Base-by-base conservation (phyloP, 1,139 yeast species). In the Zygosaccharomyces pseudobailii region DNA sequence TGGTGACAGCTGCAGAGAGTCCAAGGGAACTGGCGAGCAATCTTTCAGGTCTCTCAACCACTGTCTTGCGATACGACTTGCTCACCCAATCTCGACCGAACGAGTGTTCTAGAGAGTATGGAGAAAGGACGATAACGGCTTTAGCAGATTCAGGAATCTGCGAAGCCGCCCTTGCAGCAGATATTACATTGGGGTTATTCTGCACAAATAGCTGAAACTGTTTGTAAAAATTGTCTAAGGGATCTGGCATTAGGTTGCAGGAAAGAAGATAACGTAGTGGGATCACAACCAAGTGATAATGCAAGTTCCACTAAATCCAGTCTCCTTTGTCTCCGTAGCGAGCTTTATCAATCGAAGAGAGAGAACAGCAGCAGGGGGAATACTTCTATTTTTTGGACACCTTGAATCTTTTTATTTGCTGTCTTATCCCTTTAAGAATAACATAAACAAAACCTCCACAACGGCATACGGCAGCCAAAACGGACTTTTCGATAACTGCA, bases 31-130 rank as follows among this genome's bases (percentile, higher is more conserved):
- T 74, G 0, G 95, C 95, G 51, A 84, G 71, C 43, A 87, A 69
- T 40, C 96, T 70, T 66, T 87, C 92, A 0, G 96, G 96, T 41
- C 95, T 71, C 65, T 87, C 96, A 28, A 87, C 94, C 39, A 87
- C 83, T 0, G 92, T 80, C 20, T 83, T 71, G 41, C 78, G 67
- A 58, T 84, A 84, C 1, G 81, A 68, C 60, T 84, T 84, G 7
- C 88, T 71, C 2, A 82, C 88, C 95, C 95, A 87, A 43, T 73
- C 71, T 40, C 96, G 72, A 8, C 88, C 82, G 63, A 85, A 87
- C 3, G 80, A 79, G 66, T 87, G 95, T 54, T 79, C 79, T 1
- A 82, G 68, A 0, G 84, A 78, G 51, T 74, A 73, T 0, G 87
- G 86, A 0, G 85, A 79, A 33, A 82, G 59, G 9, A 82, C 69